phyloP scores from a whole-genome alignment of 2,329 filamentous ascomycete species.

The Penicillium polonicum region DNA sequence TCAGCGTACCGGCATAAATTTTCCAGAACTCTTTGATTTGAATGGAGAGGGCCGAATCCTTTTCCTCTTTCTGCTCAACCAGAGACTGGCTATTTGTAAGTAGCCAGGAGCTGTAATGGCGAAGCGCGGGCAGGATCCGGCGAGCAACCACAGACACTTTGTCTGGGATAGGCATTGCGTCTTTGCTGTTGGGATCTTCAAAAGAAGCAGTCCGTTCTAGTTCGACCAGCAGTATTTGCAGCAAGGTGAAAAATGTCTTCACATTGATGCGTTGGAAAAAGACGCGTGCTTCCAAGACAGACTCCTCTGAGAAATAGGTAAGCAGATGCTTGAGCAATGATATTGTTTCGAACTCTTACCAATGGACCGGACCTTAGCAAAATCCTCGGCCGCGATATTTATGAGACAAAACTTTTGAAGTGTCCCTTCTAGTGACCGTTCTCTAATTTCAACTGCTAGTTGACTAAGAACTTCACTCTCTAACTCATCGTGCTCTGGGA shows the following conservation, averaged over 20 bases:
- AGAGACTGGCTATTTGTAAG: constrained; percentile 56
- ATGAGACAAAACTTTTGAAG: constrained; percentile 79
- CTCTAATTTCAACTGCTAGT: constrained; percentile 69
- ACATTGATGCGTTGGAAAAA: constrained; percentile 77
- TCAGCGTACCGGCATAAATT: constrained; percentile 62
- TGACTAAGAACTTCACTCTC: constrained; percentile 83
- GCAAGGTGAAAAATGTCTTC: constrained; percentile 70
- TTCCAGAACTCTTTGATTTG: constrained; percentile 65
- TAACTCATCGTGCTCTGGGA: constrained; percentile 73
- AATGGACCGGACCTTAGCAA: constrained; percentile 62
- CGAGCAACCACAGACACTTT: constrained; percentile 60
- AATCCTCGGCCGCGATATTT: constrained; percentile 80
- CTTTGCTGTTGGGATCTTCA: constrained; percentile 47
- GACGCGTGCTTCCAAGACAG: constrained; percentile 47
- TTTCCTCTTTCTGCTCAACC: constrained; percentile 49
- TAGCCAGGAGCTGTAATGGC: constrained; percentile 69
- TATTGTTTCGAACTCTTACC: constrained; percentile 44
- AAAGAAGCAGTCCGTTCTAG: constrained; percentile 57
- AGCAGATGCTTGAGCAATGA: constrained; percentile 10
- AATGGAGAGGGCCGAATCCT: constrained; percentile 55
- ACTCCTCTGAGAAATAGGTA: constrained; percentile 43
- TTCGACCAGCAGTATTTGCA: constrained; percentile 69
- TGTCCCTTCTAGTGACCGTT: constrained; percentile 61
- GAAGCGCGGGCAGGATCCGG: constrained; percentile 62
- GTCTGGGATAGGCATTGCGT: constrained; percentile 39